phyloP scores from a whole-genome alignment of 257 asterid species.

The Penstemon davidsonii region DNA sequence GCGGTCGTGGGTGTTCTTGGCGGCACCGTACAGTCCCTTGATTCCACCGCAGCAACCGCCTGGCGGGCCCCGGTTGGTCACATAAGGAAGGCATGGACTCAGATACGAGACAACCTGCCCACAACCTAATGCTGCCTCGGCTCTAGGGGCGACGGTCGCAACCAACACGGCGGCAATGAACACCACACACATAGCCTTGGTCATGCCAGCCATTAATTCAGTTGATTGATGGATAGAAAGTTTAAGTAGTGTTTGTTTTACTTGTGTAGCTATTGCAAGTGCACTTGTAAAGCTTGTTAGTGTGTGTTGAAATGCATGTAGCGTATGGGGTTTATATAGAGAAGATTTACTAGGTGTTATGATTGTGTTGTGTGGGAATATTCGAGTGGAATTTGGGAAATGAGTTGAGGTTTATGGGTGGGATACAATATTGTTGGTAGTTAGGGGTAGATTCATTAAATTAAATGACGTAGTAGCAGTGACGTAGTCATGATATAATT shows the following conservation, averaged over 20 bases:
- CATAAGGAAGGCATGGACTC: conserved; percentile 40
- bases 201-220: conserved; percentile 19
- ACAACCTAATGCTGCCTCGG: conserved; percentile 39
- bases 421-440: too few species aligned
- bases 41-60: conserved; percentile 52
- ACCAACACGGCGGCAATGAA: conserved; percentile 30
- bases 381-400: too few species aligned
- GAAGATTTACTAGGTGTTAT: too few species aligned
- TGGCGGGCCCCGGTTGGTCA: conserved; percentile 27
- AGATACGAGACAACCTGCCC: conserved; percentile 28
- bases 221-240: too few species aligned
- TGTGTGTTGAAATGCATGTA: background rate
- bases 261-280: too few species aligned
- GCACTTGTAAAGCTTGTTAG: background rate
- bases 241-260: too few species aligned
- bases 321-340: conserved; percentile 13
- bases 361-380: too few species aligned
- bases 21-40: conserved; percentile 26
- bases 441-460: too few species aligned
- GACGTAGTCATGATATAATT: too few species aligned
- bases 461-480: too few species aligned
- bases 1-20: conserved; percentile 42
- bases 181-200: conserved; percentile 25
- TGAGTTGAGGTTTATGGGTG: too few species aligned
- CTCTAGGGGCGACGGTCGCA: conserved; percentile 26